phyloP scores from a whole-genome alignment of 164 flowering plant genomes.

The Aristolochia fimbriata region DNA sequence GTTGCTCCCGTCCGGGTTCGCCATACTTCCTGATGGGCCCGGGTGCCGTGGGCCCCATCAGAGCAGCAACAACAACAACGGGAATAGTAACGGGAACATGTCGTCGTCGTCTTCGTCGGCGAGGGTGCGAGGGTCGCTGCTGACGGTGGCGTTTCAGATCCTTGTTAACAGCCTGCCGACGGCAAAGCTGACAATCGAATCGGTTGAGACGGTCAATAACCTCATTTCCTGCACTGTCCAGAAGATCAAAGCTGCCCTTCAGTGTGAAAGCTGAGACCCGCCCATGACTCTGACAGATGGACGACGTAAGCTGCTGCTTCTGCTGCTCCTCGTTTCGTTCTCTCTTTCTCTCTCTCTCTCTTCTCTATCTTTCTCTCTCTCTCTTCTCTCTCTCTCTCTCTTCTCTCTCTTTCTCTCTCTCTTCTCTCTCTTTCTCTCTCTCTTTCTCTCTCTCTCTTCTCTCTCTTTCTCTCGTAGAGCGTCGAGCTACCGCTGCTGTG shows the following conservation, averaged over 20 bases:
- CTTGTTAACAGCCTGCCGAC: constrained; percentile 85
- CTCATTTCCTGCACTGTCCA: constrained; percentile 94
- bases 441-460: no score
- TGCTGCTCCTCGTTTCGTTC: no score
- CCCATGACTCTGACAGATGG: not conserved
- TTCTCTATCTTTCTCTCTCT: no score
- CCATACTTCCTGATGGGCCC: constrained; percentile 77
- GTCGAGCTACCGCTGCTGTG: no score
- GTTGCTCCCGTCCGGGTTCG: constrained; percentile 83
- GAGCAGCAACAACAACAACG: constrained; percentile 2
- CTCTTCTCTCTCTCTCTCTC: no score
- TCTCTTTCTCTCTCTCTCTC: no score
- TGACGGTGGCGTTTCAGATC: constrained; percentile 93
- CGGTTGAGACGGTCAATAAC: constrained; percentile 93
- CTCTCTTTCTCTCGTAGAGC: no score
- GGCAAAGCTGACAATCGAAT: constrained; percentile 90
- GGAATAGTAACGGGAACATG: no score
- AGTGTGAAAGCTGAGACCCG: constrained; percentile 47
- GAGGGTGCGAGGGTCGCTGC: constrained; percentile 58
- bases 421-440: no score
- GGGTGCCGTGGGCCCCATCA: constrained; percentile 34
- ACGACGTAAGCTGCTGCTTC: no score
- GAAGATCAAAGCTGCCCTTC: constrained; percentile 88
- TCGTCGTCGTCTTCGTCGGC: not conserved
- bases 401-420: no score